Percentiles rank a stretch among this genome's conserved stretches.
These are phyloP conservation scores for Solanum lignicaule DNA, from an alignment of 257 asterid species.

Conservation along the genomic window DNA sequence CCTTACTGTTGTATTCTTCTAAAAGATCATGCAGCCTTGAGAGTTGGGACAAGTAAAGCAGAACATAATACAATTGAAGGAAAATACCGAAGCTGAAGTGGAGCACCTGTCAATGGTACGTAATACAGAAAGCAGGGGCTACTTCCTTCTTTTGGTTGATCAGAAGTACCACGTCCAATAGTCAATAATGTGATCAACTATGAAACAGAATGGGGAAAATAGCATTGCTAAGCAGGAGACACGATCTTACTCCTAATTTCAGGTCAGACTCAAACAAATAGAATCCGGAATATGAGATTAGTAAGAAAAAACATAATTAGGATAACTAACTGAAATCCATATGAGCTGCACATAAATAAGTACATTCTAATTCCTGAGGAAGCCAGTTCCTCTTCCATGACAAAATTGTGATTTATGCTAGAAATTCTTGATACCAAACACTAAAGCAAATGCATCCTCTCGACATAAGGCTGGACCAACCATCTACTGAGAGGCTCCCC, in stretches of 20 bases:
- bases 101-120: not conserved
- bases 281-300: not conserved
- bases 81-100: not conserved
- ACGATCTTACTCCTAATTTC: not conserved
- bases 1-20: not conserved
- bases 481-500: slow-evolving; percentile 81
- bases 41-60: not conserved
- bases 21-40: not conserved
- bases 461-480: slow-evolving; percentile 74
- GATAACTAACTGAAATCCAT: slow-evolving; percentile 1
- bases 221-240: not conserved
- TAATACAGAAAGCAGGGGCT: not conserved
- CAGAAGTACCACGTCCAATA: not conserved
- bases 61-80: not conserved
- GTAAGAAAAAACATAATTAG: not conserved
- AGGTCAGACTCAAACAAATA: not conserved
- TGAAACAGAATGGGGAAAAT: not conserved
- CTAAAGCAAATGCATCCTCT: slow-evolving; percentile 92
- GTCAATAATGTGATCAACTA: not conserved
- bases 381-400: slow-evolving; percentile 6
- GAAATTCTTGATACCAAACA: not conserved
- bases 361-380: slow-evolving; percentile 2
- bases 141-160: not conserved
- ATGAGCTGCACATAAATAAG: not conserved
- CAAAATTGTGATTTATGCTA: slow-evolving; percentile 10